Evolutionary conservation across 805 yeast species (phyloP), one percentile per base, ranked within the genome.

Genomic region (Barnettozyma siamensis): DNA sequence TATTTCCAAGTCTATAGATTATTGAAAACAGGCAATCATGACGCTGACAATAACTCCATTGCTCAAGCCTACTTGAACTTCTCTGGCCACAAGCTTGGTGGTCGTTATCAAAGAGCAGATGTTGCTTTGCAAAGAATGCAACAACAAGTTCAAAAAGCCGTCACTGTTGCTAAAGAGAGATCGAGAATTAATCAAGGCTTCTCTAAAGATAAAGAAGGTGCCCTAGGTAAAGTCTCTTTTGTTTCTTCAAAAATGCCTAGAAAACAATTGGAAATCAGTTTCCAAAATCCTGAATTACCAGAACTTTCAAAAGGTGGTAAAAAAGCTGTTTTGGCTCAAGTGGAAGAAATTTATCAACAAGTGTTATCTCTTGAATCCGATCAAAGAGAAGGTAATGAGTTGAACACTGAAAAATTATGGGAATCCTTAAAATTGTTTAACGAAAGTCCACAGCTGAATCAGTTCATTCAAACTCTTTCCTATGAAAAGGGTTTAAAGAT

Each of bases 101-200:
- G 94, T 38, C 78, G 88, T 61, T 71, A 79, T 48, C 83, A 80
- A 64, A 72, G 91, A 60, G 91, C 89, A 8, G 95, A 87, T 62
- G 80, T 88, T 49, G 96, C 96, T 1, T 72, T 89, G 55, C 96
- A 87, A 69, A 81, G 97, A 71, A 87, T 93, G 96, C 97, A 91
- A 66, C 96, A 88, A 61, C 98, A 91, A 67, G 96, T 91, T 40
- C 94, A 88, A 58, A 87, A 85, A 56, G 98, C 98, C 13, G 97
- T 91, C 15, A 85, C 91, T 41, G 91, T 87, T 31, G 99, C 97
- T 19, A 86, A 87, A 59, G 96, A 88, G 55, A 78, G 88, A 66
- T 83, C 87, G 40, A 80, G 80, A 64, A 66, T 73, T 30, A 72
- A 74, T 11, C 40, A 45, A 33, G 80, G 74, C 48, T 78, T 77